phyloP scores from a whole-genome alignment of 169 alveolate species.

The Plasmodium ovale region DNA sequence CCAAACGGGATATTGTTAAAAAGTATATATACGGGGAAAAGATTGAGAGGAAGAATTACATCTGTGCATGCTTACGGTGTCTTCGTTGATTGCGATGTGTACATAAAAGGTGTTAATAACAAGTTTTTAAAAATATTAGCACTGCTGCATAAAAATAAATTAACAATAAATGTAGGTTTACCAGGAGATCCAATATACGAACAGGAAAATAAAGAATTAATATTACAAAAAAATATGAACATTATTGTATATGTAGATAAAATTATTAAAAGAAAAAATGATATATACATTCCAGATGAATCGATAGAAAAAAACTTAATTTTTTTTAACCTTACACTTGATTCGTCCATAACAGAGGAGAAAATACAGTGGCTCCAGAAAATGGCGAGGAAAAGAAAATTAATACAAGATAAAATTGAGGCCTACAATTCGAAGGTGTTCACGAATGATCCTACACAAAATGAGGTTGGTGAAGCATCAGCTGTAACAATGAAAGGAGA shows the following conservation, averaged over 20 bases:
- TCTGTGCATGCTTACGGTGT: constrained; percentile 74
- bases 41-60: constrained; percentile 68
- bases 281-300: not conserved
- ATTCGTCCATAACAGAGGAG: constrained; percentile 77
- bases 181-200: constrained; percentile 42
- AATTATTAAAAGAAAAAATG: constrained; percentile 40
- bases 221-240: constrained; percentile 71
- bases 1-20: constrained; percentile 45
- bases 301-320: constrained; percentile 40
- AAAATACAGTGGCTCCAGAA: constrained; percentile 74
- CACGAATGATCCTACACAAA: not conserved
- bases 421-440: too few relatives aligned
- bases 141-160: constrained; percentile 70
- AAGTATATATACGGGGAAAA: constrained; percentile 63
- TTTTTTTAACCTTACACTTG: constrained; percentile 73
- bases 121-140: constrained; percentile 48
- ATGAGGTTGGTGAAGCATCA: too few relatives aligned
- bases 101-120: constrained; percentile 32
- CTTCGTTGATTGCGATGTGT: constrained; percentile 74
- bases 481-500: too few relatives aligned
- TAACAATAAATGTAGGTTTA: constrained; percentile 74
- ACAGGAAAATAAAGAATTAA: constrained; percentile 74
- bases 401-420: constrained; percentile 11
- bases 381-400: constrained; percentile 9
- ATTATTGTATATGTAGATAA: constrained; percentile 75